Conservation (phyloP, 2,329 filamentous ascomycete genomes). For the Pseudocercospora fijiensis region DNA sequence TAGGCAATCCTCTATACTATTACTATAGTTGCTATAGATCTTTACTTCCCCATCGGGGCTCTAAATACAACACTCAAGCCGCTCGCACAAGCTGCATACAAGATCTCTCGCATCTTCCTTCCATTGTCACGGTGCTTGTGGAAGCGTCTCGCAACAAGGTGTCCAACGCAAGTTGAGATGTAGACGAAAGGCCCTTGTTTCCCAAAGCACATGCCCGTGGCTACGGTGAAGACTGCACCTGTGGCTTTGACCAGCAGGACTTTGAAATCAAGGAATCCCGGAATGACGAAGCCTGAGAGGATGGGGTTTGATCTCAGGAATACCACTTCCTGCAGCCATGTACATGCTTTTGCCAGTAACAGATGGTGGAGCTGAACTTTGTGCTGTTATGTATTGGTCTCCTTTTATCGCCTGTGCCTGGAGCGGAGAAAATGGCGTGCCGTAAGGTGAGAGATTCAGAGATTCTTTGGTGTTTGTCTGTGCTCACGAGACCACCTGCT, state of each 20-base stretch:
- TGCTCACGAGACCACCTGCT: constrained; percentile 15
- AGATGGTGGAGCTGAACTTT: constrained; percentile 11
- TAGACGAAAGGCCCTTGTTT: constrained; percentile 65
- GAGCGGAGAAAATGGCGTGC: no score
- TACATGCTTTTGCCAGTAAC: constrained; percentile 55
- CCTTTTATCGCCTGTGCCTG: constrained; percentile 37
- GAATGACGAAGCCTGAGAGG: constrained; percentile 60
- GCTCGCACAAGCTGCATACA: constrained; percentile 58
- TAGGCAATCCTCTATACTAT: no score
- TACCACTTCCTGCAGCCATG: constrained; percentile 59
- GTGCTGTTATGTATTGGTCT: constrained; percentile 20
- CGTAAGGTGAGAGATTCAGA: no score
- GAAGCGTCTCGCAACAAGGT: constrained; percentile 53
- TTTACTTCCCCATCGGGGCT: constrained; percentile 63
- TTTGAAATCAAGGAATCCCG: constrained; percentile 56
- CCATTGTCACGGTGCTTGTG: constrained; percentile 60
- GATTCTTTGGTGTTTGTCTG: neutral
- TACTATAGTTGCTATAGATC: no score
- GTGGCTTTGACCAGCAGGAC: constrained; percentile 58
- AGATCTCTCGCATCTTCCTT: constrained; percentile 58
- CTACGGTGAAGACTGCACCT: constrained; percentile 59
- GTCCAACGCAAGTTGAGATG: constrained; percentile 59
- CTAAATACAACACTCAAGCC: constrained; percentile 62
- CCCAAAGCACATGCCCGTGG: constrained; percentile 60
- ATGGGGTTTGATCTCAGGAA: constrained; percentile 63